These are phyloP conservation scores for Albizia julibrissin DNA, from an alignment of 306 rosid genomes.

Conservation along the genomic window DNA sequence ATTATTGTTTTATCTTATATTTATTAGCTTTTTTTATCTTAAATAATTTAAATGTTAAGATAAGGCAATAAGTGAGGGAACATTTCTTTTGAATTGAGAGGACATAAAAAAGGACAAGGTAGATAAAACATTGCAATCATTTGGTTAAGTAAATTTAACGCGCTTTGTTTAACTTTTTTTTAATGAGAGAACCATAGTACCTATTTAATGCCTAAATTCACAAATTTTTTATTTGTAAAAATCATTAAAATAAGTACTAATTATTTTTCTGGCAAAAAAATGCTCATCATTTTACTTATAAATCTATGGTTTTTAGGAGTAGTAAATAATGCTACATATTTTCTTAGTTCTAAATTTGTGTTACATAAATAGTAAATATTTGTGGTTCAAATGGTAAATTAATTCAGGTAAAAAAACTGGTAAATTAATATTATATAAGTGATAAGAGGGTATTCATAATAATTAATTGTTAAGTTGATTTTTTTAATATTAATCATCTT, in stretches of 20 bases:
- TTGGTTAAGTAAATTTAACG: constrained; percentile 43
- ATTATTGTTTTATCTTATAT: neutral
- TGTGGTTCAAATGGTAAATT: too few relatives aligned
- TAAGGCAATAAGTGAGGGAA: constrained; percentile 13
- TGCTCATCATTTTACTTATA: neutral
- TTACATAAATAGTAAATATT: too few relatives aligned
- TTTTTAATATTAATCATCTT: constrained; percentile 5
- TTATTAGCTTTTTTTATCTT: neutral
- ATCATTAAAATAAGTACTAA: neutral
- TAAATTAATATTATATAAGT: too few relatives aligned
- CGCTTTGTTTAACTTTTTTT: constrained; percentile 29
- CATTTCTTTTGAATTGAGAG: constrained; percentile 15
- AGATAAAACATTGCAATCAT: constrained; percentile 48
- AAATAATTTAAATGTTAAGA: neutral
- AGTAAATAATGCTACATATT: too few relatives aligned
- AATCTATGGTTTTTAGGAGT: neutral
- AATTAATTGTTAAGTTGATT: neutral
- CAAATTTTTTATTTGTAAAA: neutral
- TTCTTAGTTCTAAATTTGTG: too few relatives aligned
- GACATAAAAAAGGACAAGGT: constrained; percentile 23
- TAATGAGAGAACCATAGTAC: neutral
- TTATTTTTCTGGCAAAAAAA: neutral
- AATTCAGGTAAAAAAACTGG: too few relatives aligned
- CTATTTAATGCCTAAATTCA: neutral
- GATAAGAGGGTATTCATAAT: neutral